Evolutionary conservation across 192 early-diverging fungal species (phyloP).

Genomic region (Gaertneriomyces semiglobifer): DNA sequence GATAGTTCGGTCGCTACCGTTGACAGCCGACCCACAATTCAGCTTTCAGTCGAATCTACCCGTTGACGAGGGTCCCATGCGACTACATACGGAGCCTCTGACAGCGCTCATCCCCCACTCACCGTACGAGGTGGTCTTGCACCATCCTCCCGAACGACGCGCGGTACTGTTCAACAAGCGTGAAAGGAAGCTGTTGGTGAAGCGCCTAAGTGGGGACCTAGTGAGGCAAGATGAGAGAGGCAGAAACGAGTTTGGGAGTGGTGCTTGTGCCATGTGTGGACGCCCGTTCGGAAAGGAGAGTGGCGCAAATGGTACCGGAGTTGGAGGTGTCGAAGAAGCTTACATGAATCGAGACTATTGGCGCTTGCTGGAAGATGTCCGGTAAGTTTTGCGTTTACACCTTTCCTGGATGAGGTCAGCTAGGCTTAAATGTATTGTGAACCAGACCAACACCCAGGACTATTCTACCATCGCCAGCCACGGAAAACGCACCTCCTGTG

Average conservation of each 20-base stretch:
- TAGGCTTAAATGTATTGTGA: background rate
- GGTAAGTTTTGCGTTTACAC: background rate
- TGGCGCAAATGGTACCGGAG: background rate
- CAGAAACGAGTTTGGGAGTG: background rate
- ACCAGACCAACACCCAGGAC: background rate
- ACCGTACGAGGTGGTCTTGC: slow-evolving; percentile 23
- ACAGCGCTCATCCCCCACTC: slow-evolving; percentile 2
- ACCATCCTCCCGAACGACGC: background rate
- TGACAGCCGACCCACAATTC: too few species aligned
- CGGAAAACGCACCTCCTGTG: background rate
- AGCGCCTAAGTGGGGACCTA: background rate
- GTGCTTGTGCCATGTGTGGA: background rate
- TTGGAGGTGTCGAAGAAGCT: background rate
- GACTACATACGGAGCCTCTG: too few species aligned
- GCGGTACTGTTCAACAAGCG: slow-evolving; percentile 20
- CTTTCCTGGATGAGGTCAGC: background rate
- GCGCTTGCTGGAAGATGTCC: background rate
- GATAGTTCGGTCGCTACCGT: too few species aligned
- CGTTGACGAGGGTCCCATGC: too few species aligned
- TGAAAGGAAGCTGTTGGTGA: slow-evolving; percentile 19
- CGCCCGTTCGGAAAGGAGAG: too few species aligned
- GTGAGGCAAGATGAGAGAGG: background rate
- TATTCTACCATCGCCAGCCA: background rate
- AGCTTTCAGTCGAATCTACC: too few species aligned
- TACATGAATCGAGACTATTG: too few species aligned